Evolutionary conservation across 1,284 basidiomycete genomes (phyloP), one percentile per base, ranked within the genome.

Genomic region (Flammula alnicola): DNA sequence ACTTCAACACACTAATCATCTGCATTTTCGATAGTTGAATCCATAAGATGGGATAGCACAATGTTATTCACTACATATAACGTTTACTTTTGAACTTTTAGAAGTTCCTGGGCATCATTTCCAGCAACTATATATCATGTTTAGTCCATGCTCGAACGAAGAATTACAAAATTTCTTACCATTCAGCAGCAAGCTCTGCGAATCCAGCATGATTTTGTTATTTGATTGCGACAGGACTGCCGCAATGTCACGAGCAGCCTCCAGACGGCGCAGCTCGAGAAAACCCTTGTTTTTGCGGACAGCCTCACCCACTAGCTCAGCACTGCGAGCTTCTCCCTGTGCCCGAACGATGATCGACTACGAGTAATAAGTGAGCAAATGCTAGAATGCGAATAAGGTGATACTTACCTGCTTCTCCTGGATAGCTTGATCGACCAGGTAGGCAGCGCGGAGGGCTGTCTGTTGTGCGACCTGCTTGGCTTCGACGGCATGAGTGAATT

Each of bases 391-490:
- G 52, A 30, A 16, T 27, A n/a, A n/a, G n/a, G n/a, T n/a, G n/a
- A 42, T 9, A 48, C 50, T 4, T 47, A 82, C 88, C 78, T 89
- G 86, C 77, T 99, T 99, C 79, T 99, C 97, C 74, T 99, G 97
- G 60, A 98, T 90, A 14, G 97, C 97, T 73, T 99, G 95, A 70
- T 99, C 97, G 48, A 99, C 97, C 56, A 98, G 78, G 84, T 98
- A 99, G 3, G 97, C 97, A 7, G 97, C 97, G 47, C 96, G 85
- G 55, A 99, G 80, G 6, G 97, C 97, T 35, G 95, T 98, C 85
- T 99, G 97, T 84, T 99, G 97, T 19, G 97, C 97, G 62, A 96
- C 89, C 76, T 99, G 97, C 78, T 99, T 99, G 46, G 96, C 95
- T 73, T 99, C 97, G 47, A 99, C 97, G 22, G 97, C 97, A 69